Evolutionary conservation across 495 filamentous ascomycete genomes (phyloP).

Genomic region (Chlorociboria aeruginascens): DNA sequence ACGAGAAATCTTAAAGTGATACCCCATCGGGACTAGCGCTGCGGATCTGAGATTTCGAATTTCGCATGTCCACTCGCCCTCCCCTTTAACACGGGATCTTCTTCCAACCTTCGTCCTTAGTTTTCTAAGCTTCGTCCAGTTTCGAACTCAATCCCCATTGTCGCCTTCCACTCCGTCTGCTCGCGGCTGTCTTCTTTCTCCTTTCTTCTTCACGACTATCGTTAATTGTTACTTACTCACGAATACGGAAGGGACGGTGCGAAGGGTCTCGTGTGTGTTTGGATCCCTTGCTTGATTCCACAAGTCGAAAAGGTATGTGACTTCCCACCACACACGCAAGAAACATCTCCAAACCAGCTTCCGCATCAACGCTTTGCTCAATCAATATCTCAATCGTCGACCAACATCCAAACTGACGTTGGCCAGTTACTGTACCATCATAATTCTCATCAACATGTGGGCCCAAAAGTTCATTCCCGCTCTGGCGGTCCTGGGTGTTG

Average conservation of each 20-base stretch:
- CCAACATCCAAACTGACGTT: constrained; percentile 14
- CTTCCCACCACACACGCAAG: background rate
- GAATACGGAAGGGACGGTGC: background rate
- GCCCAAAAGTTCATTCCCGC: constrained; percentile 62
- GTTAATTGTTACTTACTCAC: too few relatives aligned
- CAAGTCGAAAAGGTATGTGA: background rate
- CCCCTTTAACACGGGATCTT: too few relatives aligned
- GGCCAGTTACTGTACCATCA: constrained; percentile 11
- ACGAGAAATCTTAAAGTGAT: too few relatives aligned
- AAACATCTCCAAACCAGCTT: background rate
- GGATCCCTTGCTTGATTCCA: background rate
- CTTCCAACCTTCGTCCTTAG: too few relatives aligned
- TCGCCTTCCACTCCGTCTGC: constrained; percentile 10
- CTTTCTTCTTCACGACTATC: constrained; percentile 6
- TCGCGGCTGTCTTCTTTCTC: constrained; percentile 12
- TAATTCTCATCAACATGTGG: constrained; percentile 50
- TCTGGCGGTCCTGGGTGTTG: constrained; percentile 52
- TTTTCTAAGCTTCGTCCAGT: background rate
- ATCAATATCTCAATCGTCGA: background rate
- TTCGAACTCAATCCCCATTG: background rate
- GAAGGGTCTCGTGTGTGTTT: background rate
- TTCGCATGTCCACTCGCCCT: too few relatives aligned
- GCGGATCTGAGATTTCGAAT: too few relatives aligned
- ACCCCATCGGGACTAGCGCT: too few relatives aligned
- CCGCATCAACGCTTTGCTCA: background rate